Base-by-base conservation (phyloP, 495 filamentous ascomycete species). In the Lichenothelia convexa region DNA sequence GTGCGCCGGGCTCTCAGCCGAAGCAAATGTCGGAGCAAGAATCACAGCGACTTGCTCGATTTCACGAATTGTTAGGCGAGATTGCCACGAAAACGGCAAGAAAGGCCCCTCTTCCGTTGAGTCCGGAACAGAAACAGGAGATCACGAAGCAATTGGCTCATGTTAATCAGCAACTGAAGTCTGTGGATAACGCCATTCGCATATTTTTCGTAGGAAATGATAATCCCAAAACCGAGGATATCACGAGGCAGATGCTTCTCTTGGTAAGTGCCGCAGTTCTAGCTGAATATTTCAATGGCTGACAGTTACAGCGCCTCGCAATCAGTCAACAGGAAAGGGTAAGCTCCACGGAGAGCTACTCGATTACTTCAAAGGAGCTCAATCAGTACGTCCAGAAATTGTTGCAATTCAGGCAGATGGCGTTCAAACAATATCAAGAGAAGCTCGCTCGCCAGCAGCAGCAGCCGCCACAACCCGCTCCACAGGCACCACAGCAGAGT, bases 121-220 rank as follows among this genome's bases (percentile, higher is more conserved):
- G n/a, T n/a, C n/a, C n/a, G n/a, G n/a, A n/a, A n/a, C n/a, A n/a
- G n/a, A n/a, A n/a, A n/a, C n/a, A n/a, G n/a, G n/a, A n/a, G n/a
- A n/a, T n/a, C n/a, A n/a, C n/a, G n/a, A n/a, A n/a, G n/a, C n/a
- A n/a, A n/a, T n/a, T n/a, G n/a, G n/a, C n/a, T n/a, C n/a, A n/a
- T n/a, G n/a, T n/a, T n/a, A n/a, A n/a, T n/a, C n/a, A n/a, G n/a
- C n/a, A n/a, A n/a, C n/a, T n/a, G n/a, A n/a, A n/a, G n/a, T n/a
- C n/a, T n/a, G n/a, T n/a, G n/a, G n/a, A n/a, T n/a, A 15, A 27
- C 24, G 24, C 24, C 21, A 40, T 18, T 21, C 45, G 9, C 35
- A 44, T 3, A 36, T 46, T 20, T 39, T 27, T 11, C 38, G 41
- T 11, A 38, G 38, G 5, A 34, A 43, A 17, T 33, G 46, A 18